Conservation (phyloP, 2,329 filamentous ascomycete species). For the Clarireedia monteithiana region DNA sequence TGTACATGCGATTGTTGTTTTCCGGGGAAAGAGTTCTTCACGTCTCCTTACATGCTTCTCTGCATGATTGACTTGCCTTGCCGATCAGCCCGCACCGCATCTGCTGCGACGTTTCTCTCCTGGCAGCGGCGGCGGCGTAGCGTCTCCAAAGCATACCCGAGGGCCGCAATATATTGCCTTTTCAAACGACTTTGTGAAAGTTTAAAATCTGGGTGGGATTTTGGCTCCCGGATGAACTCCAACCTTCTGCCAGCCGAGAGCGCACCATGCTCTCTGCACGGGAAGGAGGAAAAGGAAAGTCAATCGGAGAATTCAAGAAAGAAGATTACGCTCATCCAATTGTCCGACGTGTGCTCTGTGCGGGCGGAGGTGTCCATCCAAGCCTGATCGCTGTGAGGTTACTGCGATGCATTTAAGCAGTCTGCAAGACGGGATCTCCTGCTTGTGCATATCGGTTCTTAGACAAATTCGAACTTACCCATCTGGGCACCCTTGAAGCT, state of each 20-base stretch:
- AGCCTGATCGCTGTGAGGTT: constrained; percentile 5
- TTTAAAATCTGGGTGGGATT: background rate
- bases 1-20: background rate
- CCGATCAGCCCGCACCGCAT: constrained; percentile 8
- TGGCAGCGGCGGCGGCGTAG: constrained; percentile 4
- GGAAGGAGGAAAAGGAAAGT: background rate
- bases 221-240: background rate
- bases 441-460: constrained; percentile 9
- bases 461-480: background rate
- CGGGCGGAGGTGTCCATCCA: constrained; percentile 1
- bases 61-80: constrained; percentile 5
- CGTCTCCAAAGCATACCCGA: background rate
- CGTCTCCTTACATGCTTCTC: background rate
- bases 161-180: background rate
- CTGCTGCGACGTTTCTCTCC: constrained; percentile 8
- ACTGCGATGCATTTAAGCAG: constrained; percentile 2
- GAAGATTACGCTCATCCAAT: background rate
- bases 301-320: background rate
- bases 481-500: background rate
- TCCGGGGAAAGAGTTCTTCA: background rate
- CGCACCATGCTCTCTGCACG: background rate
- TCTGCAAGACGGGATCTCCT: constrained; percentile 10
- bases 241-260: background rate
- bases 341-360: constrained; percentile 6
- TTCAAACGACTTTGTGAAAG: background rate